Evolutionary conservation across 2,329 filamentous ascomycete species (phyloP).

Genomic region (Sporothrix sp.): DNA sequence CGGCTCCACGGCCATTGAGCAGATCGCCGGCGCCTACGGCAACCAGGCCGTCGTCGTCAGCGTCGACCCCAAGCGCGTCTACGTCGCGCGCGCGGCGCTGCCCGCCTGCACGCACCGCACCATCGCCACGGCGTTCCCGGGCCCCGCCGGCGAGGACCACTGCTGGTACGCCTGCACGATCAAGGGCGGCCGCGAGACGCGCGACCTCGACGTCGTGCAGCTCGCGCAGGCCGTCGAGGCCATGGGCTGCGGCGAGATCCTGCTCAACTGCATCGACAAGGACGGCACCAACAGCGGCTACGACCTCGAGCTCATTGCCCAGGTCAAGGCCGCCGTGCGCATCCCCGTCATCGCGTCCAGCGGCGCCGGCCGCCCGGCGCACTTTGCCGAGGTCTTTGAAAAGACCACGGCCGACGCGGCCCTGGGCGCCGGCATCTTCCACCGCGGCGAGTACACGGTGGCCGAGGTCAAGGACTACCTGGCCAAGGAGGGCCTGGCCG

Average conservation of each 20-base stretch:
- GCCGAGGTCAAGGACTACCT: constrained; percentile 85
- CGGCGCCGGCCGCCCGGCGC: constrained; percentile 75
- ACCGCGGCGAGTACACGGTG: constrained; percentile 89
- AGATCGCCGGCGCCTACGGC: constrained; percentile 86
- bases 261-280: constrained; percentile 95
- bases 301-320: constrained; percentile 79
- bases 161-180: constrained; percentile 99
- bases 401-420: constrained; percentile 84
- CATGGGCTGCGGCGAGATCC: constrained; percentile 88
- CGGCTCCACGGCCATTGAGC: constrained; percentile 86
- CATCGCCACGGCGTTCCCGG: constrained; percentile 58
- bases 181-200: constrained; percentile 88
- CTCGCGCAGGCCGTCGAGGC: constrained; percentile 82
- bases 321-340: constrained; percentile 76
- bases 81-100: constrained; percentile 54
- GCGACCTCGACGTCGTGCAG: constrained; percentile 86
- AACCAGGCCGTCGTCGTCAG: constrained; percentile 95
- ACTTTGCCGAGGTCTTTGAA: constrained; percentile 86
- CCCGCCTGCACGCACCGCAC: constrained; percentile 63
- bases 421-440: constrained; percentile 94
- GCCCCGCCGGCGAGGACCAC: constrained; percentile 65
- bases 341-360: constrained; percentile 95
- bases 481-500: constrained; percentile 57
- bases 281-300: constrained; percentile 93
- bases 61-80: constrained; percentile 86